phyloP scores from a whole-genome alignment of 345 rosid genomes.

The Eucalyptus regnans region DNA sequence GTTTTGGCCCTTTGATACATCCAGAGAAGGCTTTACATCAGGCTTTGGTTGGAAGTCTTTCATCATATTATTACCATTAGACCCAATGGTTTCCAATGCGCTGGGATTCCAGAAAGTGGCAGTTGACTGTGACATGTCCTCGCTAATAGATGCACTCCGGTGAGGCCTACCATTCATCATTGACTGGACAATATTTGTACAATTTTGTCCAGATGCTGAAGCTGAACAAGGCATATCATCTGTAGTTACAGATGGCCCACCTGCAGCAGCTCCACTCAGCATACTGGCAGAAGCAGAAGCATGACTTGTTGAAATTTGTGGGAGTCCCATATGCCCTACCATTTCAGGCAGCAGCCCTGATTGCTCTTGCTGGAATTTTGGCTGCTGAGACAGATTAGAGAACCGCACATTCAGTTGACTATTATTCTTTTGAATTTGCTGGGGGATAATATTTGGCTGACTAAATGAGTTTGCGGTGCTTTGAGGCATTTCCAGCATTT shows the following conservation, averaged over 20 bases:
- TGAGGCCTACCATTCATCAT: slow-evolving; percentile 11
- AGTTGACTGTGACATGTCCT: slow-evolving; percentile 39
- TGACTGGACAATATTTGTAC: slow-evolving; percentile 19
- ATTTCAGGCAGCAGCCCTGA: slow-evolving; percentile 24
- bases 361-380: slow-evolving; percentile 31
- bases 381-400: slow-evolving; percentile 22
- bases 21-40: slow-evolving; percentile 45
- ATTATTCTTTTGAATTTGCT: slow-evolving; percentile 24
- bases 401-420: slow-evolving; percentile 20
- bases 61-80: slow-evolving; percentile 4
- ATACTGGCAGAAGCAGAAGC: slow-evolving; percentile 10
- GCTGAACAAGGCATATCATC: slow-evolving; percentile 54
- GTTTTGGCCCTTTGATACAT: slow-evolving; percentile 36
- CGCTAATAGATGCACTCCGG: slow-evolving; percentile 16
- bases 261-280: slow-evolving; percentile 16
- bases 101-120: slow-evolving; percentile 20
- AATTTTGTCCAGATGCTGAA: slow-evolving; percentile 39
- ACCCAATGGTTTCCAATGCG: slow-evolving; percentile 23
- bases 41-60: slow-evolving; percentile 34
- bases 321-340: slow-evolving; percentile 17
- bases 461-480: slow-evolving; percentile 13
- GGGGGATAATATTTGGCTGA: slow-evolving; percentile 21
- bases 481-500: slow-evolving; percentile 34
- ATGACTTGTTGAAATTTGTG: slow-evolving; percentile 15
- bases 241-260: slow-evolving; percentile 37